These are phyloP conservation scores for Hanseniaspora mollemarum DNA, from an alignment of 805 yeast genomes.

Conservation along the genomic window DNA sequence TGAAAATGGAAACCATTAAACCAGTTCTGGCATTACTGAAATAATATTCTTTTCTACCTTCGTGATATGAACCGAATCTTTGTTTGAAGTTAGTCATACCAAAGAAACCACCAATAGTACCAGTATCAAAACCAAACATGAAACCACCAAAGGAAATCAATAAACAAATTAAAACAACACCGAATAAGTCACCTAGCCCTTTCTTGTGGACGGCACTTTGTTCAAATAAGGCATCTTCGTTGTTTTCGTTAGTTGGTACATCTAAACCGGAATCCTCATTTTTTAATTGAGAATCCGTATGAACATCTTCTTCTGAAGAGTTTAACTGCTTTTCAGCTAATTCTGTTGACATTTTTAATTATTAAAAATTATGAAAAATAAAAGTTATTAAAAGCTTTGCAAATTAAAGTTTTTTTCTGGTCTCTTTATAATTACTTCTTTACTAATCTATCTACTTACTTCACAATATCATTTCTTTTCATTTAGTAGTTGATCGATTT, in stretches of 20 bases:
- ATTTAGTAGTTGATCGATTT: too few relatives aligned
- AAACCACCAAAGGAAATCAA: slow-evolving; percentile 57
- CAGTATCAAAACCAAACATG: slow-evolving; percentile 68
- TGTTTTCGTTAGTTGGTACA: not conserved
- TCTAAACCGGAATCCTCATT: slow-evolving; percentile 14
- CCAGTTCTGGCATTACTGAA: slow-evolving; percentile 42
- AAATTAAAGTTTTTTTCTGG: not conserved
- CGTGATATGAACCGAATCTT: slow-evolving; percentile 39
- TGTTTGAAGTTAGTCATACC: slow-evolving; percentile 45
- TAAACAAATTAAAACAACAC: slow-evolving; percentile 23
- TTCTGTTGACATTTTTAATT: slow-evolving; percentile 10
- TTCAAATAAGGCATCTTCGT: slow-evolving; percentile 13
- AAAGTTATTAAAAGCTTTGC: not conserved
- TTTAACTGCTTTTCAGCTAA: slow-evolving; percentile 9
- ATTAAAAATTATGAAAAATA: not conserved
- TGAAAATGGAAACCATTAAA: slow-evolving; percentile 45
- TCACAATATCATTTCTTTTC: too few relatives aligned
- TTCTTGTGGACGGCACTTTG: slow-evolving; percentile 16
- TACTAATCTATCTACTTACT: too few relatives aligned
- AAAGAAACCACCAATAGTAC: slow-evolving; percentile 63
- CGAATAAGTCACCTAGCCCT: slow-evolving; percentile 19
- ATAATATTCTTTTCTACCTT: slow-evolving; percentile 31
- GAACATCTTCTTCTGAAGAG: slow-evolving; percentile 11
- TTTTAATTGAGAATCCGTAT: slow-evolving; percentile 13
- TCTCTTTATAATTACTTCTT: not conserved